Base-by-base conservation (phyloP, 148 eudicot species). In the Rheum nobile region DNA sequence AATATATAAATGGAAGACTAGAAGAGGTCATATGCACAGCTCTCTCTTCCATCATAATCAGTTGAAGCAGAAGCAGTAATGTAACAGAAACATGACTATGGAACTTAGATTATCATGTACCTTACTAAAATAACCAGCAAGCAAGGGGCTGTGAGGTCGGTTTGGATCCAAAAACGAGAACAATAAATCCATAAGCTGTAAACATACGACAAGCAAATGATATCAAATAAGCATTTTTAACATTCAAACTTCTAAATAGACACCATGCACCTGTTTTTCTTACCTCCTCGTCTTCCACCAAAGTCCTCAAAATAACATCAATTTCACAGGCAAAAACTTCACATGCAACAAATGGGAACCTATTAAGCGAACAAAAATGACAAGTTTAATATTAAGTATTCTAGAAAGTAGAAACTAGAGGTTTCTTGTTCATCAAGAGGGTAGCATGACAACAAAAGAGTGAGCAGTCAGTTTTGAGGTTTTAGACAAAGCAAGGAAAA, bases 231-330 rank as follows among this genome's bases (percentile, higher is more conserved):
- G 14, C 41, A 68, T 68, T 68, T 19, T 4, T n/a, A 63, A 4
- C 19, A 50, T n/a, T 48, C 8, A 50, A 57, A 26, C 16, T 28
- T 57, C 67, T 24, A 57, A 57, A 28, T 1, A 72, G 24, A 21
- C 28, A 74, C 48, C 32, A 74, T 54, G 31, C 41, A 54, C 29
- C 43, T 24, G 57, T 19, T 29, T 61, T 61, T 24, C 74, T 42
- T 79, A 90, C 99, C 99, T 92, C 97, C 79, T 91, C 96, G 72
- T 91, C 98, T 77, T 95, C 97, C 74, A 95, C 99, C 75, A 95
- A 82, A 46, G 97, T 90, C 86, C 95, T 87, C 80, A 95, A 80
- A 76, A 95, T 91, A 74, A 91, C 99, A 87, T 95, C 99, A 48
- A 95, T 95, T 83, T 95, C 99, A 77, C 99, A 95, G 17, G 96